A percentile compares a stretch with the other conserved stretches of the same genome.
Evolutionary conservation across 169 alveolate genomes (phyloP).

Genomic region (Babesia ovis): DNA sequence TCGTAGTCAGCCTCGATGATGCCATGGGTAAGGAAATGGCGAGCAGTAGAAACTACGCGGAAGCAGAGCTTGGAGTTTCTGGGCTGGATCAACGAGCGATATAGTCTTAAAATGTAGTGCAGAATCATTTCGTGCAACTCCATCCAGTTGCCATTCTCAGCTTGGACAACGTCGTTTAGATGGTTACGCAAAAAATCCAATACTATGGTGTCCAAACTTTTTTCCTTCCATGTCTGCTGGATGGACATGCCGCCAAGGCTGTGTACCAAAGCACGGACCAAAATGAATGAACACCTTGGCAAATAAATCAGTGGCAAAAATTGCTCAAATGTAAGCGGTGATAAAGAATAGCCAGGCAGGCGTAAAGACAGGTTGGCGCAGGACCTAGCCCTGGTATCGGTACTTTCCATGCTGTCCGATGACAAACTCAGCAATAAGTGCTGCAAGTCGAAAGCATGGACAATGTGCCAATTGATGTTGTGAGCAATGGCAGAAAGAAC

Average conservation of each 20-base stretch:
- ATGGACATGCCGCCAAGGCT: conserved; percentile 33
- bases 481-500: conserved; percentile 12
- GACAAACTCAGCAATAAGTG: conserved; percentile 2
- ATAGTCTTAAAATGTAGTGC: conserved; percentile 13
- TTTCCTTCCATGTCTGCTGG: conserved; percentile 31
- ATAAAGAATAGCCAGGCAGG: conserved; percentile 55
- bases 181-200: conserved; percentile 38
- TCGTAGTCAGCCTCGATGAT: conserved; percentile 11
- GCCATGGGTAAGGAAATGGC: conserved; percentile 21
- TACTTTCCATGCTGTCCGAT: not conserved
- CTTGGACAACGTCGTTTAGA: not conserved
- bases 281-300: conserved; percentile 43
- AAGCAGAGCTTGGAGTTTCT: conserved; percentile 30
- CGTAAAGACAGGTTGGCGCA: conserved; percentile 30
- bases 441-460: conserved; percentile 1
- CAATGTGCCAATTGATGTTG: conserved; percentile 20
- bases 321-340: conserved; percentile 45
- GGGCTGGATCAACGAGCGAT: conserved; percentile 7
- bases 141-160: not conserved
- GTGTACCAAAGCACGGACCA: conserved; percentile 28
- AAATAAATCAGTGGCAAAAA: conserved; percentile 36
- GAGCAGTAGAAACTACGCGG: conserved; percentile 15
- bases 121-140: conserved; percentile 12
- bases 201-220: conserved; percentile 36
- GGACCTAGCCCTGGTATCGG: not conserved